Evolutionary conservation across 305 asterid species (phyloP).

Genomic region (Fraxinus xanthoxyloides): DNA sequence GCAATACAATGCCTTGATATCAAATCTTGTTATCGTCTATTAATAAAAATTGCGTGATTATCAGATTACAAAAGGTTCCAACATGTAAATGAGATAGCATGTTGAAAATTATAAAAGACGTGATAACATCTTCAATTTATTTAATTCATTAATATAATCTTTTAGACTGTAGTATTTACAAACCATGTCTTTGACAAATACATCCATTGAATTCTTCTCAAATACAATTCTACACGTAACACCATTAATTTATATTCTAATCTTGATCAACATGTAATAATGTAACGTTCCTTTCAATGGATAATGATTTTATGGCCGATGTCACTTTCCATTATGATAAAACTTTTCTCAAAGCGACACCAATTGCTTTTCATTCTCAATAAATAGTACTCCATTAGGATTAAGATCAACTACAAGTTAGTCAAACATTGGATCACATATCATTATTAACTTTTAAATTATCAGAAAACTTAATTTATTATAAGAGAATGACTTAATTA

Average conservation of each 20-base stretch:
- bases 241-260: neutral
- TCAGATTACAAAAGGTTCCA: neutral
- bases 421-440: neutral
- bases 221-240: slow-evolving; percentile 10
- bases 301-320: neutral
- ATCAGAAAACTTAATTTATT: neutral
- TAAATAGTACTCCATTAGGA: neutral
- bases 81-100: neutral
- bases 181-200: slow-evolving; percentile 23
- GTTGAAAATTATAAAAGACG: neutral
- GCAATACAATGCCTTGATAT: neutral
- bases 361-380: neutral
- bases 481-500: neutral
- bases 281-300: neutral
- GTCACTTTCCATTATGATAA: neutral
- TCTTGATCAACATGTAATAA: neutral
- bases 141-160: neutral
- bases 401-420: neutral
- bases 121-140: neutral
- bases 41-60: neutral
- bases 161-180: slow-evolving; percentile 8
- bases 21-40: neutral
- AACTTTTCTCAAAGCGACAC: neutral
- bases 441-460: neutral
- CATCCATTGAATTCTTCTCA: slow-evolving; percentile 11